A percentile compares a stretch with the other conserved stretches of the same genome.
Evolutionary conservation across 2,329 filamentous ascomycete genomes (phyloP).

Genomic region (Cladosporium sp.): DNA sequence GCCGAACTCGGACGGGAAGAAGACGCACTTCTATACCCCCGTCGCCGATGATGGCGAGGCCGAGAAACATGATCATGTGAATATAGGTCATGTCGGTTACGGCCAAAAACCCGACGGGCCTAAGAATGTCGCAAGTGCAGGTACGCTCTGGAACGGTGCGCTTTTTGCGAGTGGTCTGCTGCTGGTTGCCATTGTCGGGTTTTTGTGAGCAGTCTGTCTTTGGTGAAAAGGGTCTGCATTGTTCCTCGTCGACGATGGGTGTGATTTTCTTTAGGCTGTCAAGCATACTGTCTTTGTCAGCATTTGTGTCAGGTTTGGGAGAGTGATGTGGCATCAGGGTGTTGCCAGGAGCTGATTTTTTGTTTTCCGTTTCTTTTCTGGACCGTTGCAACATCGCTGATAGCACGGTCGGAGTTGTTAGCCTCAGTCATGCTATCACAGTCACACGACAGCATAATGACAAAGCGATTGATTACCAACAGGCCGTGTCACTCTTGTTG

Average conservation of each 20-base stretch:
- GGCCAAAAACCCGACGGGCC: slow-evolving; percentile 20
- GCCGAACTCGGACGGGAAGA: slow-evolving; percentile 23
- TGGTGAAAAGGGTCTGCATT: background rate
- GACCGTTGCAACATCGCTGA: background rate
- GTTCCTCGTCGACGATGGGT: background rate
- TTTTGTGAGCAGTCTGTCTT: background rate
- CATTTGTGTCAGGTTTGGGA: background rate
- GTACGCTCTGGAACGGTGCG: background rate
- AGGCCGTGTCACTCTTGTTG: background rate
- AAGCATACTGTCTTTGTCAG: background rate
- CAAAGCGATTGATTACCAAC: background rate
- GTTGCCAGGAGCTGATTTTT: background rate
- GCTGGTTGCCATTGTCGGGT: background rate
- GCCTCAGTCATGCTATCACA: background rate
- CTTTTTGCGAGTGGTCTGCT: background rate
- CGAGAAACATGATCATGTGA: background rate
- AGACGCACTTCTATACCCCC: slow-evolving; percentile 23
- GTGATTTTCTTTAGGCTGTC: background rate
- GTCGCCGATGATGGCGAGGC: background rate
- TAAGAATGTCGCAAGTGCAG: background rate
- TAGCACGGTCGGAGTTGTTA: background rate
- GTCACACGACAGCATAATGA: background rate
- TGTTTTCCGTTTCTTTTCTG: background rate
- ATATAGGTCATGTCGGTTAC: background rate
- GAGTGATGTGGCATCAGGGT: background rate